Base-by-base conservation (phyloP, 352 stramenopile genomes). In the Blastocystis hominis region DNA sequence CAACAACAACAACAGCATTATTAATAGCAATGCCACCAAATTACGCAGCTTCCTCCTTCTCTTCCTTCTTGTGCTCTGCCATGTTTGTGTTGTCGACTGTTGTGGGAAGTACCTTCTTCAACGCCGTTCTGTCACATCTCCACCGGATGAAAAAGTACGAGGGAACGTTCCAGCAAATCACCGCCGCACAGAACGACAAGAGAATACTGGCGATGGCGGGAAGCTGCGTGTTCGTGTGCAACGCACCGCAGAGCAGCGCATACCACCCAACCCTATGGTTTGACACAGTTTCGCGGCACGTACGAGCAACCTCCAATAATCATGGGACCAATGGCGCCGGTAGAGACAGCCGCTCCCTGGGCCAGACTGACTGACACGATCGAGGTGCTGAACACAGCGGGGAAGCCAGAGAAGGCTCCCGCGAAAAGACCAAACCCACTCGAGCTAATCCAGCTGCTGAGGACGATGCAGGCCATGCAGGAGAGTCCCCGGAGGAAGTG, bases 241-340 rank as follows among this genome's bases (percentile, higher is more conserved):
- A 44, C 30, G 47, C 54, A 36, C 76, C 59, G 30, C 76, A 86
- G 13, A 86, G 13, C 6, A 72, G 42, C 24, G 63, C 40, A n/a
- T 70, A 86, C 63, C 59, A 86, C 13, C 76, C 59, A 30, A 38
- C 59, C 36, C 59, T 72, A 86, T n/a, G 15, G n/a, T 5, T 86
- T 44, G 77, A 17, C 78, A 5, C 34, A 86, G 13, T 24, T 0
- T 10, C 15, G 17, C 63, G 54, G 7, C 10, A 36, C 30, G 6
- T 70, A 86, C 63, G 63, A 36, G 53, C 59, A 86, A 34, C 63
- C 59, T n/a, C 76, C 76, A 40, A 86, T 86, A 47, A 86, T 86
- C 59, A 86, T 72, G 7, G 76, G 76, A 56, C 59, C 59, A 38
- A 86, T 54, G 0, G 76, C 76, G 15, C 76, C 76, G 17, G 76